phyloP scores from a whole-genome alignment of 129 eudicot species.

The Lonicera japonica region DNA sequence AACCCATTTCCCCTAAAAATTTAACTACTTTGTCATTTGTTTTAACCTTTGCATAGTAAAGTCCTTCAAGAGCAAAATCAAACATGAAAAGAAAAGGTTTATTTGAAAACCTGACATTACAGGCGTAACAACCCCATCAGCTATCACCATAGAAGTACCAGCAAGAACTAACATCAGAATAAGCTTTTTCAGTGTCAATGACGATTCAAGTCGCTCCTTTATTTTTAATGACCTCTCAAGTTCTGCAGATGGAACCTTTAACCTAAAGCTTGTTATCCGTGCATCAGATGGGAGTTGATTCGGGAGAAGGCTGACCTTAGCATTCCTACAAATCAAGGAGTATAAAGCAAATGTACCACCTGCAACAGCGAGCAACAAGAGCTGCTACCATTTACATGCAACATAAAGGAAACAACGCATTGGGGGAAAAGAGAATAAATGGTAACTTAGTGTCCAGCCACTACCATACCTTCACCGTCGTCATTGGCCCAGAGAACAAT shows the following conservation, averaged over 20 bases:
- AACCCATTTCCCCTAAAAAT: too few relatives aligned
- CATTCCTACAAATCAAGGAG: conserved; percentile 93
- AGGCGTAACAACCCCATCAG: conserved; percentile 96
- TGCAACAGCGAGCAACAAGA: conserved; percentile 20
- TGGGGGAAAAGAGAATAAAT: background rate
- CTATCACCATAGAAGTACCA: conserved; percentile 97
- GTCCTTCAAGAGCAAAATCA: too few relatives aligned
- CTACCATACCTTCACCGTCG: conserved; percentile 89
- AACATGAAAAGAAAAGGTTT: conserved; percentile 3
- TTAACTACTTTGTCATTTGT: too few relatives aligned
- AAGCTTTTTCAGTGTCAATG: conserved; percentile 68
- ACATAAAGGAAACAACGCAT: too few relatives aligned
- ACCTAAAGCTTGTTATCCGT: conserved; percentile 88
- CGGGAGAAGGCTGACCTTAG: conserved; percentile 91
- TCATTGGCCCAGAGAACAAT: conserved; percentile 93
- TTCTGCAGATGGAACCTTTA: conserved; percentile 92
- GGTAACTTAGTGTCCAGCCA: background rate
- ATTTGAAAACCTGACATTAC: conserved; percentile 79
- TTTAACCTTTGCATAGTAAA: too few relatives aligned
- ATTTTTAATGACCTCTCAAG: conserved; percentile 84
- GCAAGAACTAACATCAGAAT: conserved; percentile 82
- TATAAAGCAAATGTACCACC: conserved; percentile 97
- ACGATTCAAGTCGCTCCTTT: conserved; percentile 77
- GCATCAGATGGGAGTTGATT: conserved; percentile 89
- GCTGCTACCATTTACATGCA: background rate